These are phyloP conservation scores for Chlamydomonas eustigma DNA, from an alignment of 139 green algal genomes.

Conservation along the genomic window DNA sequence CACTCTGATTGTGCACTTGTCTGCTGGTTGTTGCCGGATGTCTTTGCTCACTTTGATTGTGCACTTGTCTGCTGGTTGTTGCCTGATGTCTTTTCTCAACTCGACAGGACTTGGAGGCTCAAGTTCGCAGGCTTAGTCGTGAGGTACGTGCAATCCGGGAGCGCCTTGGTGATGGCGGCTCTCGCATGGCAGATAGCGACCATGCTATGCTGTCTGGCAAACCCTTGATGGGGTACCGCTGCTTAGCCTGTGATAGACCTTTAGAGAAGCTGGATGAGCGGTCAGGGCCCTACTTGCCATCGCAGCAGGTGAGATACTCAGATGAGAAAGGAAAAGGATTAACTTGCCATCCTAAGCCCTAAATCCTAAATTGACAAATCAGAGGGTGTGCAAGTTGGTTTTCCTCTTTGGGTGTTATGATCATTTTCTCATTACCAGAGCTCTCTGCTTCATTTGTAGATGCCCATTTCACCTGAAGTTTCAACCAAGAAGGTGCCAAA, in stretches of 20 bases:
- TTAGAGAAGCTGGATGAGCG: slow-evolving; percentile 44
- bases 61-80: too few species aligned
- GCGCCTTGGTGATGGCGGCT: not conserved
- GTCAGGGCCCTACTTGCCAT: slow-evolving; percentile 45
- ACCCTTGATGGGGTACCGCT: slow-evolving; percentile 40
- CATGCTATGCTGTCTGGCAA: slow-evolving; percentile 55
- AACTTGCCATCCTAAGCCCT: too few species aligned
- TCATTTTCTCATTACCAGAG: too few species aligned
- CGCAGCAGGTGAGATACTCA: slow-evolving; percentile 20
- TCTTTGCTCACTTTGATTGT: too few species aligned
- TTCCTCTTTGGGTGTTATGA: too few species aligned
- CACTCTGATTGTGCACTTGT: too few species aligned
- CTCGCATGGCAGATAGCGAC: slow-evolving; percentile 35
- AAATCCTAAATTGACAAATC: too few species aligned
- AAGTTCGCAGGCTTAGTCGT: slow-evolving; percentile 23
- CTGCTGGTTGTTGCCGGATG: too few species aligned
- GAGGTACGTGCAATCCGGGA: slow-evolving; percentile 26
- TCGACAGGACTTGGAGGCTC: slow-evolving; percentile 19
- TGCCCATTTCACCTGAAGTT: slow-evolving; percentile 5
- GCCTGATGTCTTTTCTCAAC: too few species aligned
- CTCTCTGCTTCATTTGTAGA: slow-evolving; percentile 6
- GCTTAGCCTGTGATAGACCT: slow-evolving; percentile 58
- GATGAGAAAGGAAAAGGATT: not conserved
- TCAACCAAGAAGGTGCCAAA: slow-evolving; percentile 4
- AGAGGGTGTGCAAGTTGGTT: too few species aligned